phyloP scores from a whole-genome alignment of 2,329 filamentous ascomycete genomes.

The Zalaria sp. region DNA sequence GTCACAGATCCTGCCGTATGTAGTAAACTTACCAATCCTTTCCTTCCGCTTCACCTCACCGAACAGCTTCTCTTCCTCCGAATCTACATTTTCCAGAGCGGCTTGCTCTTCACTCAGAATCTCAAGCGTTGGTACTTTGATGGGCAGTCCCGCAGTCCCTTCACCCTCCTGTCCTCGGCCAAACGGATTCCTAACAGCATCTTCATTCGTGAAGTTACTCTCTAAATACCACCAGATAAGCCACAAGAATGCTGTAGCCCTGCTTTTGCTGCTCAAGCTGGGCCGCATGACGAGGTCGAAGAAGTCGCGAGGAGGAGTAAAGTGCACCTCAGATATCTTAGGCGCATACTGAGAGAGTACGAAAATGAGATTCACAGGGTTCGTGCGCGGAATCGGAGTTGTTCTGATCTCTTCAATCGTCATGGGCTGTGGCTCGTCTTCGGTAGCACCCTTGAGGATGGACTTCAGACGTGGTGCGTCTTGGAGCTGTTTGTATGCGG shows the following conservation, averaged over 20 bases:
- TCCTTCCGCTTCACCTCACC: conserved; percentile 61
- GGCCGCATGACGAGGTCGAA: conserved; percentile 93
- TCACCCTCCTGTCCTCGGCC: conserved; percentile 42
- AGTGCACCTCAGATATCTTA: conserved; percentile 87
- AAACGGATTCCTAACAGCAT: conserved; percentile 82
- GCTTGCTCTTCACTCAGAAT: conserved; percentile 53
- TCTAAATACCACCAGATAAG: conserved; percentile 99
- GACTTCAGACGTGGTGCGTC: conserved; percentile 93
- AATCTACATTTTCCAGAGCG: conserved; percentile 59
- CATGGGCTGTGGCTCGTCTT: conserved; percentile 74
- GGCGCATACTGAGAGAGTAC: conserved; percentile 80
- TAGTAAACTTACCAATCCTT: conserved; percentile 31
- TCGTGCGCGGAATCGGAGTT: conserved; percentile 60
- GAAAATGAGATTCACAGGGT: conserved; percentile 95
- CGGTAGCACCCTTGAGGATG: conserved; percentile 89
- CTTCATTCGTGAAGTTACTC: conserved; percentile 82
- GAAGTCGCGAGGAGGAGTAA: conserved; percentile 73
- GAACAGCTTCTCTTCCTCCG: conserved; percentile 53
- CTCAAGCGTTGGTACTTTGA: conserved; percentile 51
- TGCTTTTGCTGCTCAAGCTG: conserved; percentile 64
- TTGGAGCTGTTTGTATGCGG: conserved; percentile 94
- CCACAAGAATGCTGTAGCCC: conserved; percentile 86
- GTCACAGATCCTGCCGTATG: conserved; percentile 5
- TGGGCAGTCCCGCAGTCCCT: conserved; percentile 28
- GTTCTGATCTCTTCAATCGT: conserved; percentile 69